Base-by-base conservation (phyloP, 495 filamentous ascomycete species). In the Aspergillus avenaceus region DNA sequence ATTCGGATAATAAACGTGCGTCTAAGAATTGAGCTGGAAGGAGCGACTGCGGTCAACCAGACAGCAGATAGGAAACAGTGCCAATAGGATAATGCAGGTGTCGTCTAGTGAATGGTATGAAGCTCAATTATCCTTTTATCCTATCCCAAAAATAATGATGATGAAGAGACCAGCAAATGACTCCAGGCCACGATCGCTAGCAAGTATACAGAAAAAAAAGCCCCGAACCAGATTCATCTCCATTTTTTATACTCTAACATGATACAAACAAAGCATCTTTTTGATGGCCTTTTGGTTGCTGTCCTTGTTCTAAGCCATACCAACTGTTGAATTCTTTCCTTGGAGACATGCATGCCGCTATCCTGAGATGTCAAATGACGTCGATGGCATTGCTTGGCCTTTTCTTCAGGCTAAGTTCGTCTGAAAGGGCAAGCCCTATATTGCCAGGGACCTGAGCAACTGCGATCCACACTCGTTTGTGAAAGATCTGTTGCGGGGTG, bases 361-460 rank as follows among this genome's bases (percentile, higher is more conserved):
- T 19, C 16, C 40, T 40, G 32, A 32, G 16, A 29, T n/a, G 34
- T 13, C 28, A 12, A 41, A 46, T 54, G 52, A 54, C 52, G 52
- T 54, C 52, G 29, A 50, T 45, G n/a, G 47, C 46, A 43, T 48
- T 49, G 23, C 24, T 48, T 26, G 22, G 9, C 31, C 7, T 38
- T 19, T n/a, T 24, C 23, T 21, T 36, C n/a, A n/a, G n/a, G n/a
- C n/a, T n/a, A n/a, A n/a, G n/a, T n/a, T n/a, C n/a, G n/a, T n/a
- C n/a, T n/a, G n/a, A n/a, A n/a, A n/a, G n/a, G n/a, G n/a, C n/a
- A n/a, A n/a, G n/a, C n/a, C n/a, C n/a, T n/a, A n/a, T n/a, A n/a
- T n/a, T n/a, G n/a, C n/a, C n/a, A n/a, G n/a, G n/a, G n/a, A n/a
- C n/a, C n/a, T n/a, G n/a, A n/a, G n/a, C n/a, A n/a, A n/a, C n/a